Conservation (phyloP, 805 yeast species). For the Tetrapisispora iriomotensis region DNA sequence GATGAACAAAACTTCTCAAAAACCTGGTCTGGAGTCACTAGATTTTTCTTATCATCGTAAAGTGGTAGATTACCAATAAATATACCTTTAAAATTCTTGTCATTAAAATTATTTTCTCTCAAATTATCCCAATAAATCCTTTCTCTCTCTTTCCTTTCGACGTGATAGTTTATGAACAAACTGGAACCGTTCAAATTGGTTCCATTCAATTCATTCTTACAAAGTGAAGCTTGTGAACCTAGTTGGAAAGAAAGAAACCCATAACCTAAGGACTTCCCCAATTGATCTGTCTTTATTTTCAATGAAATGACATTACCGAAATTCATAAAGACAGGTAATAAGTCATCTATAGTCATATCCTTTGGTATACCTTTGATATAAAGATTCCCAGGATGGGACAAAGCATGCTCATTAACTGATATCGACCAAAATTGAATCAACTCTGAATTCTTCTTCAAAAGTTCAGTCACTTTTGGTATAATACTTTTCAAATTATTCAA, state of each 20-base stretch:
- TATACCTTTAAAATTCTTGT: slow-evolving; percentile 42
- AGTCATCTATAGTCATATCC: slow-evolving; percentile 30
- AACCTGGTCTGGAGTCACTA: slow-evolving; percentile 15
- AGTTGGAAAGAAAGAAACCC: slow-evolving; percentile 61
- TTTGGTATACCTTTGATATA: slow-evolving; percentile 43
- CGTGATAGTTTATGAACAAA: slow-evolving; percentile 49
- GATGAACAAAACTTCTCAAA: slow-evolving; percentile 38
- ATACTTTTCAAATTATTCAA: slow-evolving; percentile 8
- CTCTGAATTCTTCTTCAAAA: neutral
- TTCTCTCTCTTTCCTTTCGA: slow-evolving; percentile 53
- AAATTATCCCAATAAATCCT: slow-evolving; percentile 26
- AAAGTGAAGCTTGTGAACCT: slow-evolving; percentile 50
- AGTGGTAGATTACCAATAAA: slow-evolving; percentile 45
- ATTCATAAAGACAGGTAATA: slow-evolving; percentile 30
- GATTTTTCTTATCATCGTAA: slow-evolving; percentile 27
- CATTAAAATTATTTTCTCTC: slow-evolving; percentile 34
- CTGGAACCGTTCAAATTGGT: slow-evolving; percentile 22
- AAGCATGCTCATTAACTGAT: slow-evolving; percentile 21
- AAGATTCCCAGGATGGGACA: slow-evolving; percentile 48
- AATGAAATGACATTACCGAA: slow-evolving; percentile 38
- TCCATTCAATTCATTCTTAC: slow-evolving; percentile 48
- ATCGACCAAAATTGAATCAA: slow-evolving; percentile 20
- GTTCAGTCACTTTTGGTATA: neutral
- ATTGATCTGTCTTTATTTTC: slow-evolving; percentile 36
- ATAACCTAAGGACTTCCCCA: slow-evolving; percentile 36